phyloP scores from a whole-genome alignment of 139 green algal species.

The Coccomyxa sp. region DNA sequence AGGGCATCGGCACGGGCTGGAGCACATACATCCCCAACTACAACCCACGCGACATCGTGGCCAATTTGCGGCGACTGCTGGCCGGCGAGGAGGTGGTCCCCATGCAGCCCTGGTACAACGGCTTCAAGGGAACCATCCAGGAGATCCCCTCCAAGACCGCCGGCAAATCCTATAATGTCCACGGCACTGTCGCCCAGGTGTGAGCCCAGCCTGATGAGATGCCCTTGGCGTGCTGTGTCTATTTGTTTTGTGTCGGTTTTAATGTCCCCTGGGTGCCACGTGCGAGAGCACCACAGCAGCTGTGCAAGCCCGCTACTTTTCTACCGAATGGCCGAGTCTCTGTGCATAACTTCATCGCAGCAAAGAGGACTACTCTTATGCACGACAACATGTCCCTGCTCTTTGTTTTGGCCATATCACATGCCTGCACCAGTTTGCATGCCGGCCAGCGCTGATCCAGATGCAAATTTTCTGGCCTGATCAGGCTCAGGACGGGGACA shows the following conservation, averaged over 20 bases:
- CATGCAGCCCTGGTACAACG: conserved; percentile 94
- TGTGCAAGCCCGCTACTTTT: too few species aligned
- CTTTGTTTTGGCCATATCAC: too few species aligned
- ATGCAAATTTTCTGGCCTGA: neutral
- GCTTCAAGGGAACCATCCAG: conserved; percentile 64
- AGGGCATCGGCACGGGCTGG: conserved; percentile 99
- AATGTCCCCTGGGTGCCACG: too few species aligned
- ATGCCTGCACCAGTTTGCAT: too few species aligned
- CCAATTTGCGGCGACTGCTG: conserved; percentile 86
- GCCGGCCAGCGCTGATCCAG: neutral
- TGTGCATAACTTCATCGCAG: too few species aligned
- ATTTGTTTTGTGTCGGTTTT: too few species aligned
- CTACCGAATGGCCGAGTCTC: too few species aligned
- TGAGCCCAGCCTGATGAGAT: too few species aligned
- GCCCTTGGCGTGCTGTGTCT: too few species aligned
- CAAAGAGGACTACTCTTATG: too few species aligned
- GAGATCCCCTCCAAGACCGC: conserved; percentile 58
- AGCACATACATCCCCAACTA: conserved; percentile 97
- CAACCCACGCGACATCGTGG: conserved; percentile 88
- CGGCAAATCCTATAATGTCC: conserved; percentile 67
- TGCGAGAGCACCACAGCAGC: too few species aligned
- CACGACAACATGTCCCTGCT: too few species aligned
- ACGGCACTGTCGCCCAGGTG: conserved; percentile 65
- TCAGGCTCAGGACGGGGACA: neutral
- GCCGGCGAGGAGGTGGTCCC: conserved; percentile 56